Percentiles rank a stretch among this genome's conserved stretches.
phyloP scores from a whole-genome alignment of 2,329 filamentous ascomycete genomes.

The Myriosclerotinia curreyana region DNA sequence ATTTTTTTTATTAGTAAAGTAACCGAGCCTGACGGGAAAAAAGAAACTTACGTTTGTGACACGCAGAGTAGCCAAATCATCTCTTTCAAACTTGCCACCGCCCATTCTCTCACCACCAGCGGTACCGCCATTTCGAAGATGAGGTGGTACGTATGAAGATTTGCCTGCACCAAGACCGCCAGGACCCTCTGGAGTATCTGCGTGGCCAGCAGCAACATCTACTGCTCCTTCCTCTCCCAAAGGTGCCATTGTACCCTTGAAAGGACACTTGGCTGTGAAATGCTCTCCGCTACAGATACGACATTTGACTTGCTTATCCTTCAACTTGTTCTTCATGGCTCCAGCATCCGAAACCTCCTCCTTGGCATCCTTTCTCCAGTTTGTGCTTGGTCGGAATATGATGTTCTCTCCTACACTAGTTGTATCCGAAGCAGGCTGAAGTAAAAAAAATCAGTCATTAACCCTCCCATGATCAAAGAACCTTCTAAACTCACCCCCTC shows the following conservation, averaged over 20 bases:
- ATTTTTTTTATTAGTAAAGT: slow-evolving; percentile 30
- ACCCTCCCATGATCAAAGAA: not conserved
- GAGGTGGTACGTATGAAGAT: slow-evolving; percentile 91
- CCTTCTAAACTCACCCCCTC: slow-evolving; percentile 50
- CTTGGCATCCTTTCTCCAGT: slow-evolving; percentile 89
- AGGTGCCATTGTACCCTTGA: slow-evolving; percentile 99
- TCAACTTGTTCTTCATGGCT: slow-evolving; percentile 76
- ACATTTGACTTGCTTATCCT: slow-evolving; percentile 99
- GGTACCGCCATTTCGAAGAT: slow-evolving; percentile 69
- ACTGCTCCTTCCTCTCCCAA: slow-evolving; percentile 59
- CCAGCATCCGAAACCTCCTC: slow-evolving; percentile 75
- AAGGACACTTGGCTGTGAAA: slow-evolving; percentile 98
- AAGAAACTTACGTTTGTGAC: slow-evolving; percentile 83
- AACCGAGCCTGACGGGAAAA: not conserved
- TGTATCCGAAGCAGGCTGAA: slow-evolving; percentile 25
- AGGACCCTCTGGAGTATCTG: slow-evolving; percentile 45
- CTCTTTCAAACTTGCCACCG: slow-evolving; percentile 85
- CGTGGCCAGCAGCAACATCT: slow-evolving; percentile 53
- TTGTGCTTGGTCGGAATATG: slow-evolving; percentile 86
- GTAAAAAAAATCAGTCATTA: slow-evolving; percentile 12
- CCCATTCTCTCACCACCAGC: slow-evolving; percentile 77
- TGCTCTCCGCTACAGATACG: slow-evolving; percentile 98
- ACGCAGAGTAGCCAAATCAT: slow-evolving; percentile 92
- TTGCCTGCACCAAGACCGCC: slow-evolving; percentile 63
- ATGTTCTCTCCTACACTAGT: slow-evolving; percentile 73